These are phyloP conservation scores for Boletus insuetus DNA, from an alignment of 768 basidiomycete genomes.

Conservation along the genomic window DNA sequence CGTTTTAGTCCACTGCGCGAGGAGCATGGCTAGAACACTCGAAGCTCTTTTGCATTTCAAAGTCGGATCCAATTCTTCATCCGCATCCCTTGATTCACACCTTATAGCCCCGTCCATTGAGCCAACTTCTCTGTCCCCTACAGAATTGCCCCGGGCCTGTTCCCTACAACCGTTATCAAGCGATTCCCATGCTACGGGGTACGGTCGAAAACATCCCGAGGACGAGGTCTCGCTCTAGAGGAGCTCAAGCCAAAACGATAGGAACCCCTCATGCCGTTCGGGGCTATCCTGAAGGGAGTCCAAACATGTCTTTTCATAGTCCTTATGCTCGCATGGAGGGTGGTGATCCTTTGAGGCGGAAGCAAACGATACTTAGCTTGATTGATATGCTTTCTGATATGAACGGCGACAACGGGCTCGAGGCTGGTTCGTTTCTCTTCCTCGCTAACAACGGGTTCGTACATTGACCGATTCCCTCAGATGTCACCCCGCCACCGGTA, in stretches of 20 bases:
- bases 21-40: slow-evolving; percentile 36
- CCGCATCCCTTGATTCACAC: slow-evolving; percentile 28
- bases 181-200: slow-evolving; percentile 31
- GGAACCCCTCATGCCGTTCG: slow-evolving; percentile 24
- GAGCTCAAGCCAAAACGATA: slow-evolving; percentile 24
- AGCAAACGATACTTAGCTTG: slow-evolving; percentile 45
- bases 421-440: slow-evolving; percentile 30
- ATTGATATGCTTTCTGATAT: slow-evolving; percentile 47
- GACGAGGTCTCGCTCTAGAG: slow-evolving; percentile 27
- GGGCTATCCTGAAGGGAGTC: slow-evolving; percentile 26
- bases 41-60: slow-evolving; percentile 36
- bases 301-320: slow-evolving; percentile 25
- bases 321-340: slow-evolving; percentile 30
- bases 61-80: slow-evolving; percentile 27
- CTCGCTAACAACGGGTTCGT: neutral
- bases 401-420: slow-evolving; percentile 37
- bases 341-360: slow-evolving; percentile 34
- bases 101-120: slow-evolving; percentile 27
- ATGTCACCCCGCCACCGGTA: slow-evolving; percentile 31
- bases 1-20: slow-evolving; percentile 32
- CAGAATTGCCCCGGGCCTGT: slow-evolving; percentile 23
- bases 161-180: slow-evolving; percentile 22
- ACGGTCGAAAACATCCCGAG: slow-evolving; percentile 27
- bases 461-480: slow-evolving; percentile 15
- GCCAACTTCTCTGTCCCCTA: slow-evolving; percentile 14